Percentiles rank a stretch among this genome's conserved stretches.
phyloP scores from a whole-genome alignment of 1,139 yeast species.

The Wickerhamomyces sp. region DNA sequence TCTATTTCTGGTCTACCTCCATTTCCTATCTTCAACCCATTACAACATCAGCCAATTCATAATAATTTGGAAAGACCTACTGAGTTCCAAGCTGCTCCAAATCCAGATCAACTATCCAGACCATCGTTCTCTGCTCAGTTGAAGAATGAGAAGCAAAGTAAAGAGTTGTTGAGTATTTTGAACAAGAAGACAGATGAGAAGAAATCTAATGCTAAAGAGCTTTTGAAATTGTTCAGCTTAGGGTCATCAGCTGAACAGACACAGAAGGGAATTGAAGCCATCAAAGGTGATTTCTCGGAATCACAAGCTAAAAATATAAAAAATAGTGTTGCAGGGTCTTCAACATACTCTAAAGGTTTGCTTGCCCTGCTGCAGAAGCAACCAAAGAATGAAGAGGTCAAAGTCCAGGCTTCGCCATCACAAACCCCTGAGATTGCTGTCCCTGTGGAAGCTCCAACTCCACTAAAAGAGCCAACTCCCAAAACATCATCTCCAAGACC shows the following conservation, averaged over 20 bases:
- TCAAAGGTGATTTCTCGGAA: not conserved
- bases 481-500: conserved; percentile 15
- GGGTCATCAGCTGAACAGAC: no score
- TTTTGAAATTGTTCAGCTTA: conserved; percentile 36
- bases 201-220: conserved; percentile 35
- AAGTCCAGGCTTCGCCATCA: not conserved
- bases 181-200: conserved; percentile 27
- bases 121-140: conserved; percentile 32
- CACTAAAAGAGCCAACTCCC: no score
- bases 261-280: conserved; percentile 7
- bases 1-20: conserved; percentile 22
- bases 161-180: conserved; percentile 47
- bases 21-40: conserved; percentile 15
- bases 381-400: conserved; percentile 9
- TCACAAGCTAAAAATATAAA: conserved; percentile 8
- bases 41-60: not conserved
- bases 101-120: conserved; percentile 39
- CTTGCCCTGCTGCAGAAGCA: conserved; percentile 16
- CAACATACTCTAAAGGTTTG: conserved; percentile 12
- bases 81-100: conserved; percentile 27
- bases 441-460: not conserved
- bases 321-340: conserved; percentile 7
- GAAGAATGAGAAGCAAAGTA: conserved; percentile 39
- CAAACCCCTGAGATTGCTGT: not conserved
- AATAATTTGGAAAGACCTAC: not conserved